A percentile compares a stretch with the other conserved stretches of the same genome.
Evolutionary conservation across 1,284 basidiomycete species (phyloP).

Genomic region (Fistulinella staudtii): DNA sequence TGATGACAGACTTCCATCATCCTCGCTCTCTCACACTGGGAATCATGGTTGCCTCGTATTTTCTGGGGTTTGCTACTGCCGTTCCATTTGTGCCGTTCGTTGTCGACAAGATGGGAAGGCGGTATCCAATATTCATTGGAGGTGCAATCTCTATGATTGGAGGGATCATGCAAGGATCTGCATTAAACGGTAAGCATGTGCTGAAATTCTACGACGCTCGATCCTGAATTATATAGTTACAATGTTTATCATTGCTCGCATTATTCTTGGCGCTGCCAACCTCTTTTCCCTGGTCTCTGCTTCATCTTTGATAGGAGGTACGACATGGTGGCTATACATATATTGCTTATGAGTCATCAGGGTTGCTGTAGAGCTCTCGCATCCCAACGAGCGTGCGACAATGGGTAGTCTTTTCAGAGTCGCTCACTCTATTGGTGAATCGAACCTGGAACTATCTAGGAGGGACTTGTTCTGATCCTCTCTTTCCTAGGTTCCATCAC

Average conservation of each 20-base stretch:
- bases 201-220: background rate
- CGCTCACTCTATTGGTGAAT: constrained; percentile 9
- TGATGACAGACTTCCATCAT: background rate
- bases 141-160: background rate
- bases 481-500: too few relatives aligned
- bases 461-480: too few relatives aligned
- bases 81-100: background rate
- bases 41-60: background rate
- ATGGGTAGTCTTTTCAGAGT: constrained; percentile 8
- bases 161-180: background rate
- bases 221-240: constrained; percentile 3
- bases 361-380: constrained; percentile 9
- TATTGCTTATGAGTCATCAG: background rate
- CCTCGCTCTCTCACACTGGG: background rate
- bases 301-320: constrained; percentile 15
- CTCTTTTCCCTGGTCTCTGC: constrained; percentile 14
- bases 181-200: background rate
- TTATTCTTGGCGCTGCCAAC: constrained; percentile 11
- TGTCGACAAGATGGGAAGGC: background rate
- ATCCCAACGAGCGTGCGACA: constrained; percentile 17
- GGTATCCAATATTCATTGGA: background rate
- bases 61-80: background rate
- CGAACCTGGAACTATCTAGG: too few relatives aligned
- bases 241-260: constrained; percentile 18
- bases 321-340: background rate